Conservation (phyloP, 768 basidiomycete genomes). For the Cyclocybe cylindracea region DNA sequence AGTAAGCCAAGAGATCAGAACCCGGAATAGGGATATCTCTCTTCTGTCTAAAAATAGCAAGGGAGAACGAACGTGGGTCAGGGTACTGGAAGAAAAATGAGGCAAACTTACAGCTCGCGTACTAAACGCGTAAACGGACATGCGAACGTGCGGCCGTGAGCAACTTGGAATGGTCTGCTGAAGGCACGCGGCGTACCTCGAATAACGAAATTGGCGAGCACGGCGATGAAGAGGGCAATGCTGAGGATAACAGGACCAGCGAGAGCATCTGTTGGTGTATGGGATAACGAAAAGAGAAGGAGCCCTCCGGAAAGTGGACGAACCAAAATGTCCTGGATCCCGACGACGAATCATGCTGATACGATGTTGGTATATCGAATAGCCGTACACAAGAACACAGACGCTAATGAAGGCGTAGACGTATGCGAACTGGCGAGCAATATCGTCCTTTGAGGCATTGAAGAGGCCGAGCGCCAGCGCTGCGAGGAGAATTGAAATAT, state of each 20-base stretch:
- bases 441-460: constrained; percentile 75
- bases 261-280: constrained; percentile 60
- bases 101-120: constrained; percentile 52
- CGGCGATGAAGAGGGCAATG: constrained; percentile 79
- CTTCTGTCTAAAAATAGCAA: constrained; percentile 12
- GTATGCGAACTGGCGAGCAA: constrained; percentile 80
- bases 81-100: neutral
- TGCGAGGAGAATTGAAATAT: constrained; percentile 80
- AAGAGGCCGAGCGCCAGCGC: constrained; percentile 86
- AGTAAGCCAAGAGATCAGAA: constrained; percentile 10
- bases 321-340: constrained; percentile 90
- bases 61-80: neutral
- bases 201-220: constrained; percentile 86
- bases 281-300: neutral
- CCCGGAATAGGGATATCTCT: constrained; percentile 25
- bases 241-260: constrained; percentile 85
- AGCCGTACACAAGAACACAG: constrained; percentile 81
- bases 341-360: constrained; percentile 89
- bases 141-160: constrained; percentile 9
- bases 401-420: constrained; percentile 81
- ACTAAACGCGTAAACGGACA: constrained; percentile 35
- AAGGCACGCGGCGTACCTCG: constrained; percentile 56
- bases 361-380: constrained; percentile 81
- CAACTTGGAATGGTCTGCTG: neutral
- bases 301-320: constrained; percentile 15